Percentiles rank a stretch among this genome's conserved stretches.
These are phyloP conservation scores for Calonectria pteridis DNA, from an alignment of 2,329 filamentous ascomycete genomes.

Conservation along the genomic window DNA sequence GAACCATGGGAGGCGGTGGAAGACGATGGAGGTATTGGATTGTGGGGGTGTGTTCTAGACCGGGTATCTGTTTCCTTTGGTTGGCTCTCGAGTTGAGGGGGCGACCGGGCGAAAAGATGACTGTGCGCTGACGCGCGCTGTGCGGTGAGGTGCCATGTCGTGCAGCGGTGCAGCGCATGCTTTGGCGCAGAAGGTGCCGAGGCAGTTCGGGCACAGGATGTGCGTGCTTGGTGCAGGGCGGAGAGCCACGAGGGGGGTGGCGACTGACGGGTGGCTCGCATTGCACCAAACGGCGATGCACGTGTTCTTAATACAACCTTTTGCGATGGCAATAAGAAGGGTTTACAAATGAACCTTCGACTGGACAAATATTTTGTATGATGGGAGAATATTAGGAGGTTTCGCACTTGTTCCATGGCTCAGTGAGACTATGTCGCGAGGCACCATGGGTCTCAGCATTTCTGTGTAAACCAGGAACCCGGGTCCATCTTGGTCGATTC, in stretches of 20 bases:
- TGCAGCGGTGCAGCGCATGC: neutral
- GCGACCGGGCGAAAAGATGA: neutral
- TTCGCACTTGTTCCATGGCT: neutral
- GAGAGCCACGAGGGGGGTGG: neutral
- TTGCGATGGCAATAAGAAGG: neutral
- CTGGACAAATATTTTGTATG: no score
- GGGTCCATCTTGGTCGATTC: neutral
- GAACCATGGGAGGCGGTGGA: neutral
- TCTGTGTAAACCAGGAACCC: neutral
- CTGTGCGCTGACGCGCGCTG: neutral
- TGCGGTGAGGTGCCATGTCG: neutral
- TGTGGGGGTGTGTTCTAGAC: neutral
- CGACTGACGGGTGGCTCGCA: neutral
- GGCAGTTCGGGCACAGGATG: conserved; percentile 39
- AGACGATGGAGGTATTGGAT: neutral
- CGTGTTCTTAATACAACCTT: neutral
- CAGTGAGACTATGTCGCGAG: no score
- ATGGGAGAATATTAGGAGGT: no score
- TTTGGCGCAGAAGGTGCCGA: conserved; percentile 30
- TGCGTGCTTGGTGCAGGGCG: conserved; percentile 23
- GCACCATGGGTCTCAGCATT: neutral
- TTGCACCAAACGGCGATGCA: neutral
- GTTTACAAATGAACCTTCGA: neutral
- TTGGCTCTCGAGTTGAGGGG: neutral
- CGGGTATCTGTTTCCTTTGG: conserved; percentile 1